These are phyloP conservation scores for Prosopis cineraria DNA, from an alignment of 306 rosid species.

Conservation along the genomic window DNA sequence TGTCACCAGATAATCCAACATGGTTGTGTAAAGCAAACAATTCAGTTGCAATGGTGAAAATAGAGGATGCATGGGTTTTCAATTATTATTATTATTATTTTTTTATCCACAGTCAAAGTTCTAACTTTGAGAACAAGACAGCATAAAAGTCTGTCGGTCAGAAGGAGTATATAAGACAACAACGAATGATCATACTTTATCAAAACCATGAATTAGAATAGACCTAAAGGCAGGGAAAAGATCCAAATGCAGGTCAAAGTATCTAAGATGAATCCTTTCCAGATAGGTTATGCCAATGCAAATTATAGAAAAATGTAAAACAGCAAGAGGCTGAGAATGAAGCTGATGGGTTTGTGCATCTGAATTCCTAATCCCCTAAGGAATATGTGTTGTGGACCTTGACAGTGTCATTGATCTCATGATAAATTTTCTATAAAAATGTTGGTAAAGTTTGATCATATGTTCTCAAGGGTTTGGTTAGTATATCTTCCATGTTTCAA, in stretches of 20 bases:
- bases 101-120: background rate
- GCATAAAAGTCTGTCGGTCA: background rate
- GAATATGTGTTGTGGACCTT: background rate
- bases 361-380: conserved; percentile 11
- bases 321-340: background rate
- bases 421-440: background rate
- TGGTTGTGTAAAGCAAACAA: conserved; percentile 13
- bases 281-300: background rate
- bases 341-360: conserved; percentile 8
- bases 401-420: background rate
- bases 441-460: background rate
- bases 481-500: too few species aligned
- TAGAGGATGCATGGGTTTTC: background rate
- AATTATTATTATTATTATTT: too few species aligned
- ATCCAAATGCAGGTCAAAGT: conserved; percentile 3
- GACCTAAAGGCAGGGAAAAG: background rate
- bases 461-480: background rate
- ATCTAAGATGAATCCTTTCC: background rate
- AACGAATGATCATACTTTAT: background rate
- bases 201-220: background rate
- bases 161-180: background rate
- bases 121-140: conserved; percentile 12
- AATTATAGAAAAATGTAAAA: background rate
- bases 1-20: conserved; percentile 1
- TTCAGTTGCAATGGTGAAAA: background rate